These are phyloP conservation scores for Grosmannia penicillata DNA, from an alignment of 2,329 filamentous ascomycete genomes.

Conservation along the genomic window DNA sequence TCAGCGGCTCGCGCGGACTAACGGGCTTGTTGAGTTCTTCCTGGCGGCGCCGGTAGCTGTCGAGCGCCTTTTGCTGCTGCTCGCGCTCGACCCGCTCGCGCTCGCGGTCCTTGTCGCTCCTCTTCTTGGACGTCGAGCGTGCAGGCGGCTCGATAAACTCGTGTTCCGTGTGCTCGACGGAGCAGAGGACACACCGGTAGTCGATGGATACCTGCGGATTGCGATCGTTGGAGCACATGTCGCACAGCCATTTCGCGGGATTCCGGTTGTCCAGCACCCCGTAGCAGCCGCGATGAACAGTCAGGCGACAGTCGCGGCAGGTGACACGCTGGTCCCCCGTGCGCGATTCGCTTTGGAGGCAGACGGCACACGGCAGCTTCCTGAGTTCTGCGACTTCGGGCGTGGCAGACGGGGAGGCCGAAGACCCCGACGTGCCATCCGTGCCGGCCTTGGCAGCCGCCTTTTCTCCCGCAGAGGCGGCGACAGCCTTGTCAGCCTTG, in stretches of 20 bases:
- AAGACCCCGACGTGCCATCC: slow-evolving; percentile 11
- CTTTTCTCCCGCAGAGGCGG: slow-evolving; percentile 23
- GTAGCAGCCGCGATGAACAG: slow-evolving; percentile 85
- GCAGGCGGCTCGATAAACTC: slow-evolving; percentile 77
- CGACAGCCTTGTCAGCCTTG: slow-evolving; percentile 44
- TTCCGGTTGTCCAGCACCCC: slow-evolving; percentile 60
- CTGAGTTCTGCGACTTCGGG: slow-evolving; percentile 70
- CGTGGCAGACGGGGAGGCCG: slow-evolving; percentile 22
- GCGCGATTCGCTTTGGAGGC: slow-evolving; percentile 52
- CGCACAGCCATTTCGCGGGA: slow-evolving; percentile 78
- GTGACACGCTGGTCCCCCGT: slow-evolving; percentile 57
- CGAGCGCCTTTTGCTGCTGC: slow-evolving; percentile 60
- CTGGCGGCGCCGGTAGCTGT: slow-evolving; percentile 73
- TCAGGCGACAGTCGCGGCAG: slow-evolving; percentile 78
- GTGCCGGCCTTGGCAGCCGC: slow-evolving; percentile 1
- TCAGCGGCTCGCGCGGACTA: slow-evolving; percentile 78
- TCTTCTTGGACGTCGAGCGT: slow-evolving; percentile 73
- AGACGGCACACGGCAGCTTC: slow-evolving; percentile 73
- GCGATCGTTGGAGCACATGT: slow-evolving; percentile 91
- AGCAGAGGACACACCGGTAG: slow-evolving; percentile 88
- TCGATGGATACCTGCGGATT: slow-evolving; percentile 84
- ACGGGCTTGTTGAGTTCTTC: slow-evolving; percentile 69
- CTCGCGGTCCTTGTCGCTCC: slow-evolving; percentile 75
- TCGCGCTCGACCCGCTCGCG: slow-evolving; percentile 79
- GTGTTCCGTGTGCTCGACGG: slow-evolving; percentile 64